Conservation (phyloP, 441 rosid genomes). For the Daphne laureola region DNA sequence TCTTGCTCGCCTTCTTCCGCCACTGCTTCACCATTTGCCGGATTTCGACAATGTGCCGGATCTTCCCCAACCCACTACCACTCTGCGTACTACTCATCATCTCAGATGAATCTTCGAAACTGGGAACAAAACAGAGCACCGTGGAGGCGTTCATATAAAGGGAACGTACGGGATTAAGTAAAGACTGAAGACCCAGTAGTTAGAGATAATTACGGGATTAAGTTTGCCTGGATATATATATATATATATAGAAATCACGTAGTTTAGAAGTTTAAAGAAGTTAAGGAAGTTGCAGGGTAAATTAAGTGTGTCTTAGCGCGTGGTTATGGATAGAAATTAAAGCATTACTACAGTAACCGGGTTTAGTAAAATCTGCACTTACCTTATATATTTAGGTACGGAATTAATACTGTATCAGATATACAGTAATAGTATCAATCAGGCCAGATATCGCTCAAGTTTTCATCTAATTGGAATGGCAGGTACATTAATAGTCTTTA, state of each 20-base stretch:
- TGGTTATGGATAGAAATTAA: no score
- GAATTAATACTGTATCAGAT: no score
- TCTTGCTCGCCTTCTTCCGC: conserved; percentile 41
- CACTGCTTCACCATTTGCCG: conserved; percentile 72
- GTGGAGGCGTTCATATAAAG: conserved; percentile 2
- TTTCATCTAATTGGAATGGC: no score
- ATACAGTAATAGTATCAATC: no score
- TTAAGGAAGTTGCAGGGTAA: no score
- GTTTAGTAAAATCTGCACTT: background rate
- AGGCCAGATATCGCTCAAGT: no score
- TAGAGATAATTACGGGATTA: conserved; percentile 33
- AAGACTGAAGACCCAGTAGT: conserved; percentile 7
- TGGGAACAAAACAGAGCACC: background rate
- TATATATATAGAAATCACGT: no score
- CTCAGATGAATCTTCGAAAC: conserved; percentile 15
- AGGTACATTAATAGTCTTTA: no score
- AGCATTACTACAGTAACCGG: no score
- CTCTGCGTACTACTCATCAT: conserved; percentile 3
- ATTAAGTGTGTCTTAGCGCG: no score
- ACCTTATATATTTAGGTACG: background rate
- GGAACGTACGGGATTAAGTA: background rate
- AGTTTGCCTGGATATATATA: no score
- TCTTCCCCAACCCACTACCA: conserved; percentile 24
- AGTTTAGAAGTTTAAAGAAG: no score
- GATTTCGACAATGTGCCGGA: conserved; percentile 61